Evolutionary conservation across 2,329 filamentous ascomycete species (phyloP), one percentile per base, ranked within the genome.

Genomic region (Aspergillus pseudoterreus): DNA sequence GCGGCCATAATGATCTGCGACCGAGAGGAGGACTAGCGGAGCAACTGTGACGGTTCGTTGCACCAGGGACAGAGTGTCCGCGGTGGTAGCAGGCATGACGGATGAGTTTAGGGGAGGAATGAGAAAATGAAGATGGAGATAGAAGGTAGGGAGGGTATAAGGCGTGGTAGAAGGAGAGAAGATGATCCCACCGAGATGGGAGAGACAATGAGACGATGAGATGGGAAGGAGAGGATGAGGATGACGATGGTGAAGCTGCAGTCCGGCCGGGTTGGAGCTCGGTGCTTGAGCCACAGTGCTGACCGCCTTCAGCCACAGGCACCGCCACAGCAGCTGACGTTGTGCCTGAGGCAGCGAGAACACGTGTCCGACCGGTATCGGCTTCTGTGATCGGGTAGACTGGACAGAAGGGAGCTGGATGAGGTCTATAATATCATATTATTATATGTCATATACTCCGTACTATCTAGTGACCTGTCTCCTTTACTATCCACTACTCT

Each of bases 1-100:
- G 59, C 94, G 88, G 71, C 95, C 95, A 78, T 95, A 99, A 78
- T 99, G 94, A 79, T 99, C 94, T 82, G 95, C 94, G 63, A 87
- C 92, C 60, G 92, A 97, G 68, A 99, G 90, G 63, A 99, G 90
- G 67, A 99, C 94, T 71, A 99, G 86, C 64, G 94, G 94, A 66
- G 94, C 94, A 75, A 99, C 92, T 62, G 92, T 95, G 74, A 99
- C 94, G 75, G 87, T 96, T 74, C 90, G 86, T 67, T 86, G 92
- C 72, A 96, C 91, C 71, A 97, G 87, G 63, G 90, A 95, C 72
- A 96, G 85, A 61, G 92, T 95, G 80, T 97, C 92, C 74, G 92
- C 90, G 71, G 92, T 96, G 61, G 92, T 97, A 74, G 92, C 86
- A 76, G 92, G 92, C 92, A 97, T 97, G 72, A 69, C 83, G 74